Percentiles rank a stretch among this genome's conserved stretches.
These are phyloP conservation scores for Vigna reflexopilosa DNA, from an alignment of 306 rosid genomes.

Conservation along the genomic window DNA sequence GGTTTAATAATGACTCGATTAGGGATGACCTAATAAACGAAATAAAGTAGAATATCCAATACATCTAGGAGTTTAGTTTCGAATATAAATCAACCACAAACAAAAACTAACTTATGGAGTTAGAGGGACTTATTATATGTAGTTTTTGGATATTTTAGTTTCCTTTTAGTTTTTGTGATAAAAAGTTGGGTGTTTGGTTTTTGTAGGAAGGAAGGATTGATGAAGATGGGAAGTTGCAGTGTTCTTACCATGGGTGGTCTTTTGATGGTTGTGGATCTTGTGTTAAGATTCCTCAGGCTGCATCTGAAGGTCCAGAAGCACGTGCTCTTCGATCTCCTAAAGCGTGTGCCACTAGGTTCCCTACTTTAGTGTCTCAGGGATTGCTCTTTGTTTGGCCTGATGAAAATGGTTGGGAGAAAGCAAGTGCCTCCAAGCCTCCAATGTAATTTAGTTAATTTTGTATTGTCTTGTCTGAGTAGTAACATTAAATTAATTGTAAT, in stretches of 20 bases:
- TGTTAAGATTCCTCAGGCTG: slow-evolving; percentile 86
- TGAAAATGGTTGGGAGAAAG: slow-evolving; percentile 96
- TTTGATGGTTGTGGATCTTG: slow-evolving; percentile 92
- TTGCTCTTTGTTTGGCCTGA: slow-evolving; percentile 99
- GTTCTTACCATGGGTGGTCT: slow-evolving; percentile 99
- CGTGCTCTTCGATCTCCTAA: slow-evolving; percentile 79
- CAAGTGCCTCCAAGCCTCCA: slow-evolving; percentile 79
- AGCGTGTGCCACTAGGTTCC: slow-evolving; percentile 87
- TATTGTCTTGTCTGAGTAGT: slow-evolving; percentile 21
- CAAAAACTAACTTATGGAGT: neutral
- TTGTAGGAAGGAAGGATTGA: slow-evolving; percentile 94
- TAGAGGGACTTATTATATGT: neutral
- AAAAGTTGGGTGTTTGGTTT: slow-evolving; percentile 34
- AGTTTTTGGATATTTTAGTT: neutral
- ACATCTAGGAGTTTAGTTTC: neutral
- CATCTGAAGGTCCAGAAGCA: slow-evolving; percentile 87
- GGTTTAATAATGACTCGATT: no score
- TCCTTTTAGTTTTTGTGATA: neutral
- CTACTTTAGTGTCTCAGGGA: slow-evolving; percentile 90
- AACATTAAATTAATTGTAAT: slow-evolving; percentile 18
- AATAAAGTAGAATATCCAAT: no score
- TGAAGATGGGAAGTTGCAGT: slow-evolving; percentile 91
- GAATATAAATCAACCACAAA: neutral
- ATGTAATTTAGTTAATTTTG: slow-evolving; percentile 53
- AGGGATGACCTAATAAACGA: no score